These are phyloP conservation scores for Soucietia sequanensis DNA, from an alignment of 805 yeast species.

Conservation along the genomic window DNA sequence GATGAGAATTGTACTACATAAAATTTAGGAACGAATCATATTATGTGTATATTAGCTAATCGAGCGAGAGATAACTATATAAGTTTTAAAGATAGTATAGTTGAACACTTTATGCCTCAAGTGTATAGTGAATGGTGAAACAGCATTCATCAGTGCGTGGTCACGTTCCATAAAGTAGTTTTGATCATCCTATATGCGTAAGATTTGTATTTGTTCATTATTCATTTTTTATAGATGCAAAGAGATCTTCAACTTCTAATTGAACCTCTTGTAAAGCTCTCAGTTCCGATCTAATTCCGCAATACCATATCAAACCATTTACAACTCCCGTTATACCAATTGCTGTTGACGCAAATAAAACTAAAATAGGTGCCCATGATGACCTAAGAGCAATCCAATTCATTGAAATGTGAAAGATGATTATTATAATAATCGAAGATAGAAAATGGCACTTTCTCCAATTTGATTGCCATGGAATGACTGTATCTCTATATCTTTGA, in stretches of 20 bases:
- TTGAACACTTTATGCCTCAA: too few relatives aligned
- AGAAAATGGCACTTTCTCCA: constrained; percentile 70
- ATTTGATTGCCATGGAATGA: constrained; percentile 56
- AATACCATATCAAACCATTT: constrained; percentile 73
- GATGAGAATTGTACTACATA: too few relatives aligned
- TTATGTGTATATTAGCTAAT: too few relatives aligned
- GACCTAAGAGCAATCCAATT: constrained; percentile 57
- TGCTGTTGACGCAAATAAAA: constrained; percentile 54
- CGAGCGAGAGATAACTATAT: too few relatives aligned
- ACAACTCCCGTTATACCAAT: constrained; percentile 65
- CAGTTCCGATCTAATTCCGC: constrained; percentile 79
- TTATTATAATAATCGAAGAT: constrained; percentile 39
- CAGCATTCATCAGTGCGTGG: too few relatives aligned
- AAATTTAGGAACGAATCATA: too few relatives aligned
- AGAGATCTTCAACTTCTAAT: constrained; percentile 53
- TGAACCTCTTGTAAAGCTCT: constrained; percentile 77
- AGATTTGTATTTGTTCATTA: too few relatives aligned
- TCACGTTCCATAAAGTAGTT: too few relatives aligned
- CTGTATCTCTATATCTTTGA: constrained; percentile 46
- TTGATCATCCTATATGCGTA: too few relatives aligned
- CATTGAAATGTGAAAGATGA: constrained; percentile 53
- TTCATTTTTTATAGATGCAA: constrained; percentile 8
- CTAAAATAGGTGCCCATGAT: constrained; percentile 66
- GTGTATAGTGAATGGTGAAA: too few relatives aligned
- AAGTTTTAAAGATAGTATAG: too few relatives aligned